Evolutionary conservation across 306 rosid genomes (phyloP).

Genomic region (Pyrus pyrifolia): DNA sequence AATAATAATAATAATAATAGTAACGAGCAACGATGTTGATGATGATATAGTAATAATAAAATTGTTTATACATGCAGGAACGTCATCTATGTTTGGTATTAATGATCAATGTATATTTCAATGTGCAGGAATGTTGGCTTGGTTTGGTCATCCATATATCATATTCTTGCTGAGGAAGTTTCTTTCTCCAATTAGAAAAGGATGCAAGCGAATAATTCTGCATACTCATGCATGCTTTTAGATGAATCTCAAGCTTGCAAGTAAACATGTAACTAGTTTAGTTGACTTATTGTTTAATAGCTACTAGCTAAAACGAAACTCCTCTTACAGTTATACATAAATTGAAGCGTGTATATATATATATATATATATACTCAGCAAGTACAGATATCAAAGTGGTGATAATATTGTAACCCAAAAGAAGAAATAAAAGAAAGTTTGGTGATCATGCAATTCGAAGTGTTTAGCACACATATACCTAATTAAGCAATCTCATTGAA

Average conservation of each 20-base stretch:
- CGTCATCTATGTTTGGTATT: background rate
- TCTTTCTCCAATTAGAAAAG: background rate
- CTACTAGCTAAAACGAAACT: background rate
- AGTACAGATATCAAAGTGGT: background rate
- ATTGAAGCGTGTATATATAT: background rate
- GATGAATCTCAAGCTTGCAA: background rate
- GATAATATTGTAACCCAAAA: background rate
- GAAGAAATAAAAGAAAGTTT: background rate
- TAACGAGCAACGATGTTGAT: background rate
- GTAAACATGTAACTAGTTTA: background rate
- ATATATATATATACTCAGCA: background rate
- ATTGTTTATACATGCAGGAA: background rate
- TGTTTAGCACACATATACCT: background rate
- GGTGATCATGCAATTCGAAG: background rate
- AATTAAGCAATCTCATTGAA: slow-evolving; percentile 39
- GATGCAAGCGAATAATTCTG: background rate
- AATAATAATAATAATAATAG: background rate
- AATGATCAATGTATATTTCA: background rate
- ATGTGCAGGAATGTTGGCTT: background rate
- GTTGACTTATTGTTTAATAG: background rate
- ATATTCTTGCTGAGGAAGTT: background rate
- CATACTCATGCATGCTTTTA: background rate
- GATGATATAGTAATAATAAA: background rate
- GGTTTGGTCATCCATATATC: background rate
- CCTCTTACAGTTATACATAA: background rate